Evolutionary conservation across 202 grass and related monocot genomes (phyloP).

Genomic region (Musa balbisiana): DNA sequence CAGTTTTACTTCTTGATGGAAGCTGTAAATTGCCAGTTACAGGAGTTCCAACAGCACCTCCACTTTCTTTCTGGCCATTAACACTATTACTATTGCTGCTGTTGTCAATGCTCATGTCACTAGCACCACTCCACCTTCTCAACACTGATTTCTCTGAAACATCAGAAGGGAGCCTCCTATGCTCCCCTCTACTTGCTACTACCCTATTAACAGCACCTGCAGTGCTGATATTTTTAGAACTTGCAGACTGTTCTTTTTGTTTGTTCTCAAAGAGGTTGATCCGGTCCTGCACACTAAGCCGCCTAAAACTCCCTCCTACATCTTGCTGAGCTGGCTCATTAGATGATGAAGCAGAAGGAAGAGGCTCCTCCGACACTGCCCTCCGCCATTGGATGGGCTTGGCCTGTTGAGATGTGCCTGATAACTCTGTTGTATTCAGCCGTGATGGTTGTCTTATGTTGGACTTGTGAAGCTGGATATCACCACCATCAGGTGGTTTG

Average conservation of each 20-base stretch:
- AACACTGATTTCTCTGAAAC: conserved; percentile 72
- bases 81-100: conserved; percentile 42
- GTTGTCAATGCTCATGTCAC: conserved; percentile 99
- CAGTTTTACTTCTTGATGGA: conserved; percentile 22
- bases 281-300: conserved; percentile 92
- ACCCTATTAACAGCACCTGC: conserved; percentile 41
- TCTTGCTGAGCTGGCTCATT: background rate
- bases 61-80: conserved; percentile 68
- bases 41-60: conserved; percentile 49
- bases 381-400: conserved; percentile 34
- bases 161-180: conserved; percentile 82
- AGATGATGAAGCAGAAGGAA: conserved; percentile 26
- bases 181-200: conserved; percentile 68
- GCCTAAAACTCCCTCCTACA: conserved; percentile 41
- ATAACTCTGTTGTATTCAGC: conserved; percentile 26
- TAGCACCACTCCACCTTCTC: conserved; percentile 92
- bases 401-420: conserved; percentile 31
- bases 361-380: conserved; percentile 42
- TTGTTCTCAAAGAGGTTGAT: conserved; percentile 94
- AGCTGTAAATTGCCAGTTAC: conserved; percentile 42
- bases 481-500: conserved; percentile 33
- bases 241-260: conserved; percentile 64
- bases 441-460: conserved; percentile 33
- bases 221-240: conserved; percentile 43
- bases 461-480: conserved; percentile 28